These are phyloP conservation scores for carrot (Daucus carota) DNA, from an alignment of 129 eudicot species.

Conservation along the genomic window DNA sequence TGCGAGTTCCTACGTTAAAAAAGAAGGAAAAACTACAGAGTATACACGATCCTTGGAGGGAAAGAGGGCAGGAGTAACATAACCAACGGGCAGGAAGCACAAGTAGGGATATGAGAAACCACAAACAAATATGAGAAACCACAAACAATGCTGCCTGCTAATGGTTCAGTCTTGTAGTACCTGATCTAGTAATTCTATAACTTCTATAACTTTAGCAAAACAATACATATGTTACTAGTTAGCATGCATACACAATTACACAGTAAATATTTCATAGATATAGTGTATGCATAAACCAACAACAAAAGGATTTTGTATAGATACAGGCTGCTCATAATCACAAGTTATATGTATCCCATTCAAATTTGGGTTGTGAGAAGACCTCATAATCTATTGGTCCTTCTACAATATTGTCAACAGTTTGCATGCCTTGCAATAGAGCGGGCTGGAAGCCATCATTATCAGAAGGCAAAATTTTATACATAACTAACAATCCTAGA, in stretches of 20 bases:
- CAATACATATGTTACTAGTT: background rate
- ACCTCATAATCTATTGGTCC: slow-evolving; percentile 91
- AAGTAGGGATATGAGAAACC: background rate
- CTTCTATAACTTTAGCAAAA: background rate
- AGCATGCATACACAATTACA: background rate
- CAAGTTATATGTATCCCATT: slow-evolving; percentile 77
- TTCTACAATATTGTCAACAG: slow-evolving; percentile 67
- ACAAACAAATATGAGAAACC: too few relatives aligned
- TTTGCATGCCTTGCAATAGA: slow-evolving; percentile 67
- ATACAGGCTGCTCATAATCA: slow-evolving; percentile 20
- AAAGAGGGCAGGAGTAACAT: background rate
- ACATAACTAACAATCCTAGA: slow-evolving; percentile 57
- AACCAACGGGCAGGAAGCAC: background rate
- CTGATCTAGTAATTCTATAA: background rate
- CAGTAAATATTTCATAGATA: background rate
- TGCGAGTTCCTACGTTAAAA: too few relatives aligned
- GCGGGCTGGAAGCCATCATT: slow-evolving; percentile 69
- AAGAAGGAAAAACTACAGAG: too few relatives aligned
- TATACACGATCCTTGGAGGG: too few relatives aligned
- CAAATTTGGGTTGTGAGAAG: slow-evolving; percentile 83
- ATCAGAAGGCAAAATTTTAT: slow-evolving; percentile 76
- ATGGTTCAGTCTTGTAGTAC: background rate
- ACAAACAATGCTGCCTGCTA: too few relatives aligned
- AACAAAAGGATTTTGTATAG: background rate
- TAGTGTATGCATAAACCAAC: background rate